These are phyloP conservation scores for Catunica adiposa DNA, from an alignment of 2,329 filamentous ascomycete species.

Conservation along the genomic window DNA sequence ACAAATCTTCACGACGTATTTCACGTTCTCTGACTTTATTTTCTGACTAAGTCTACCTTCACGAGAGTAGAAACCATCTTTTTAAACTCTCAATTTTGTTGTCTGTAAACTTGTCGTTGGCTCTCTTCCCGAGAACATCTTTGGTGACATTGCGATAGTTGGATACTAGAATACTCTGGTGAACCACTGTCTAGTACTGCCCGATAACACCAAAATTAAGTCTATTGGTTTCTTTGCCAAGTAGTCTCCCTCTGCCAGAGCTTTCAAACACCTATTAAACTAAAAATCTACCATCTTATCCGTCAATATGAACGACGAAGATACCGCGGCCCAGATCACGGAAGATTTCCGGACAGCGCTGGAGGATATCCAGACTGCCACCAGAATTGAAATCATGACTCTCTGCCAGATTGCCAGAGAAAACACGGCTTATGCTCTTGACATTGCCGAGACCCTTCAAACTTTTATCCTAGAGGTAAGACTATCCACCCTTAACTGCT, in stretches of 20 bases:
- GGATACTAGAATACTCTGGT: background rate
- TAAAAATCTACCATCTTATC: background rate
- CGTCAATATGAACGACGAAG: constrained; percentile 11
- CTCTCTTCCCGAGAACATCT: background rate
- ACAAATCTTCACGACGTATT: background rate
- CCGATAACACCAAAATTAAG: too few species aligned
- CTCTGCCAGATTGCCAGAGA: constrained; percentile 94
- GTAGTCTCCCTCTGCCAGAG: too few species aligned
- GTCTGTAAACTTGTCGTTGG: background rate
- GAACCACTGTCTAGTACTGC: too few species aligned
- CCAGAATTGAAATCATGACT: constrained; percentile 91
- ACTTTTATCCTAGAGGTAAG: constrained; percentile 85
- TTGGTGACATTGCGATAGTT: background rate
- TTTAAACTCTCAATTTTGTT: background rate
- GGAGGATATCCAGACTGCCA: constrained; percentile 80
- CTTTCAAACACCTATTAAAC: too few species aligned
- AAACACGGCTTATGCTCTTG: constrained; percentile 87
- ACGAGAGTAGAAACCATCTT: too few species aligned
- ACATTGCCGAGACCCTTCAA: constrained; percentile 77
- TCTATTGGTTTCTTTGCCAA: too few species aligned
- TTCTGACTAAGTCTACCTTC: background rate
- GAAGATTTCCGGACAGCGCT: constrained; percentile 89
- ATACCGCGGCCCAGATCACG: constrained; percentile 48
- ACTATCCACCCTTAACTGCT: background rate
- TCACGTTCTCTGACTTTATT: background rate